Conservation (phyloP, 345 rosid species). For the Kandelia obovata region DNA sequence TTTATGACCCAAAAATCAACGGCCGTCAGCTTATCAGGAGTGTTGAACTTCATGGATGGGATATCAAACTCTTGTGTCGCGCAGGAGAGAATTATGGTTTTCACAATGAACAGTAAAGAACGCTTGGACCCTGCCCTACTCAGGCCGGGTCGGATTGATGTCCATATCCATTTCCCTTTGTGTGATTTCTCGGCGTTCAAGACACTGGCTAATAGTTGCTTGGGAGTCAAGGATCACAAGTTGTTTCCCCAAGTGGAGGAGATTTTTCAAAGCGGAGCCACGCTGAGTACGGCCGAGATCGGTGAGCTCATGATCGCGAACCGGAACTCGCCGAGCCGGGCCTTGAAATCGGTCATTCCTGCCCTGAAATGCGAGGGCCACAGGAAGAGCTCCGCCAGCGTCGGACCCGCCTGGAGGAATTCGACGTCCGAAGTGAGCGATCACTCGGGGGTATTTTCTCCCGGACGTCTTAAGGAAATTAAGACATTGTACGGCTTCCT, state of each 20-base stretch:
- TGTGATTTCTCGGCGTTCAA: constrained; percentile 82
- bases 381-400: constrained; percentile 32
- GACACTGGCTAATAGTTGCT: constrained; percentile 60
- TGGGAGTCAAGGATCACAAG: constrained; percentile 89
- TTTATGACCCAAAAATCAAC: constrained; percentile 47
- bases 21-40: constrained; percentile 45
- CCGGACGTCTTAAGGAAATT: constrained; percentile 23
- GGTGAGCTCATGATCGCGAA: constrained; percentile 90
- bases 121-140: constrained; percentile 55
- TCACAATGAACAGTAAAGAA: constrained; percentile 62
- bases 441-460: constrained; percentile 16
- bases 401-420: constrained; percentile 37
- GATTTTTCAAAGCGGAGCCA: constrained; percentile 68
- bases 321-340: constrained; percentile 87
- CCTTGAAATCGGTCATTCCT: constrained; percentile 69
- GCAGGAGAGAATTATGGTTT: constrained; percentile 71
- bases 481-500: constrained; percentile 31
- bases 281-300: constrained; percentile 81
- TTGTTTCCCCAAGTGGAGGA: constrained; percentile 86
- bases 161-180: constrained; percentile 75
- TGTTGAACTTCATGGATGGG: constrained; percentile 73
- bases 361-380: constrained; percentile 76
- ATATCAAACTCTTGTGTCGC: constrained; percentile 49
- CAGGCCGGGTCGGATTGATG: constrained; percentile 83
- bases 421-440: constrained; percentile 25